phyloP scores from a whole-genome alignment of 257 asterid species.

The Solanum lignicaule region DNA sequence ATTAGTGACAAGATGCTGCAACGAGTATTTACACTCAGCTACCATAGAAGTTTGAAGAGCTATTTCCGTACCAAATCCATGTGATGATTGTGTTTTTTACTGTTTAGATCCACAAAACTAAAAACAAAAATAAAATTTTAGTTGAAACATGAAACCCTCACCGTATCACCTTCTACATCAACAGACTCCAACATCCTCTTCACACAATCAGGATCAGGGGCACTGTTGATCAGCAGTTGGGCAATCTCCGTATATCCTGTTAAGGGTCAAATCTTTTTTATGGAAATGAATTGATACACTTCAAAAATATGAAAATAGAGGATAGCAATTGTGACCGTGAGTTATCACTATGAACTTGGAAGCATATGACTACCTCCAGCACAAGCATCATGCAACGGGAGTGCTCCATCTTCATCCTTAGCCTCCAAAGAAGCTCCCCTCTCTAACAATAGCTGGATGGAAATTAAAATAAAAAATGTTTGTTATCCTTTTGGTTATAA shows the following conservation, averaged over 20 bases:
- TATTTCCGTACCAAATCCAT: not conserved
- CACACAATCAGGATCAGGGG: conserved; percentile 37
- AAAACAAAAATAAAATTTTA: not conserved
- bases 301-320: not conserved
- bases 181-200: conserved; percentile 60
- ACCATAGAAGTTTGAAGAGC: not conserved
- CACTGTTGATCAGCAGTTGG: conserved; percentile 34
- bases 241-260: conserved; percentile 61
- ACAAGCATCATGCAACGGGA: conserved; percentile 87
- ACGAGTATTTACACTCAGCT: not conserved
- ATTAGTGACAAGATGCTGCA: not conserved
- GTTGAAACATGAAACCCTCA: conserved; percentile 13
- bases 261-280: not conserved
- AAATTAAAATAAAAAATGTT: not conserved
- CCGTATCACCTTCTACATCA: conserved; percentile 81
- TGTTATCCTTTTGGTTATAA: not conserved
- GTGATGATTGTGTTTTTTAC: not conserved
- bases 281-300: not conserved
- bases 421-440: conserved; percentile 63
- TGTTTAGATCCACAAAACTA: not conserved
- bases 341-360: not conserved
- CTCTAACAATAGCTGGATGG: conserved; percentile 54
- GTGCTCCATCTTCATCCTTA: conserved; percentile 72
- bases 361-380: conserved; percentile 52
- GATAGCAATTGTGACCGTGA: not conserved